A percentile compares a stretch with the other conserved stretches of the same genome.
These are phyloP conservation scores for Calonectria montana DNA, from an alignment of 2,329 filamentous ascomycete species.

Conservation along the genomic window DNA sequence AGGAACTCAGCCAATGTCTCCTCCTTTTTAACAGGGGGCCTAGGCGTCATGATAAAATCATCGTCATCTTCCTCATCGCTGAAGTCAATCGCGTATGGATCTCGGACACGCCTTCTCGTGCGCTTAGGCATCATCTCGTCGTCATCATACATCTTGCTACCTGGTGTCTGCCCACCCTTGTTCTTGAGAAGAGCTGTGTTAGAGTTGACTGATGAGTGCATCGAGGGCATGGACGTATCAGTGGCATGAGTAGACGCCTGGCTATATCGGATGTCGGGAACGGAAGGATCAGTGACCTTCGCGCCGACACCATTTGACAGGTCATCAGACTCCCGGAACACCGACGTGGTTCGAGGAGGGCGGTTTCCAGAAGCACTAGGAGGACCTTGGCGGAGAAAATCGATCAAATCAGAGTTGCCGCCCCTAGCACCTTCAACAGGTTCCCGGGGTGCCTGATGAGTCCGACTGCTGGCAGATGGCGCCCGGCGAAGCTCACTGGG, in stretches of 20 bases:
- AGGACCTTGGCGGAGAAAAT: constrained; percentile 92
- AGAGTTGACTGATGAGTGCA: constrained; percentile 78
- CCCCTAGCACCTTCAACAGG: constrained; percentile 68
- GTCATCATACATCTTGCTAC: constrained; percentile 58
- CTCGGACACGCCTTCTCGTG: constrained; percentile 81
- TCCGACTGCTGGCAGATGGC: constrained; percentile 56
- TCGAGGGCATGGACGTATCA: constrained; percentile 66
- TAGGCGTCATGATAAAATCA: constrained; percentile 52
- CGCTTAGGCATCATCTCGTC: constrained; percentile 72
- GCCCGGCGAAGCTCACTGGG: constrained; percentile 53
- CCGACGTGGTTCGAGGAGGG: constrained; percentile 85
- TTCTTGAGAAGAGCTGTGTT: constrained; percentile 74
- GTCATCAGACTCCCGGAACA: constrained; percentile 88
- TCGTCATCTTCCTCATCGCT: constrained; percentile 74
- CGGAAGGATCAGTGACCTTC: constrained; percentile 66
- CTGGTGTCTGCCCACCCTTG: constrained; percentile 45
- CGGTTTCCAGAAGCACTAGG: constrained; percentile 71
- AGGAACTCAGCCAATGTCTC: constrained; percentile 82
- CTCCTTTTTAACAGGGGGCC: constrained; percentile 60
- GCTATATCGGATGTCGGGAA: constrained; percentile 67
- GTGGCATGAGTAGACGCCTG: constrained; percentile 68
- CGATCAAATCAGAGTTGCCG: constrained; percentile 88
- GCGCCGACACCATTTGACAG: constrained; percentile 62
- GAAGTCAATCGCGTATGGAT: constrained; percentile 93
- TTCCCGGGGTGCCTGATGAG: constrained; percentile 77